Evolutionary conservation across 1,284 basidiomycete species (phyloP), one percentile per base, ranked within the genome.

Genomic region (Microbotryum intermedium): DNA sequence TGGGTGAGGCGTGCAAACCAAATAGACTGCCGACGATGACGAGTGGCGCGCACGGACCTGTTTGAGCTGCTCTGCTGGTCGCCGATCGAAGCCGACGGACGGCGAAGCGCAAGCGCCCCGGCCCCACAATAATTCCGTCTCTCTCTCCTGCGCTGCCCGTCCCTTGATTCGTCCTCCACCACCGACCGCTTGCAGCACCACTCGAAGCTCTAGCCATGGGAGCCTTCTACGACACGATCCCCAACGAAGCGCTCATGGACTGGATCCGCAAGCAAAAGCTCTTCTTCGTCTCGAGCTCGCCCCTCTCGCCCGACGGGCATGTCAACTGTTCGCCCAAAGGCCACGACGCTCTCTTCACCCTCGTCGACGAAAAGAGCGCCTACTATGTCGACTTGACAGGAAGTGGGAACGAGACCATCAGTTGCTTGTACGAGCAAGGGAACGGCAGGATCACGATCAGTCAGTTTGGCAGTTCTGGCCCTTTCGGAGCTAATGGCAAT

Each of bases 161-260:
- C n/a, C n/a, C n/a, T n/a, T n/a, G n/a, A 39, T 39, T 16, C 34
- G 13, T 39, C 34, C 18, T 13, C 34, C 34, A 39, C 34, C 34
- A 39, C 16, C 18, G 11, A 16, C 16, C 13, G 6, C 34, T 16
- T 39, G 11, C 13, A 18, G 18, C 13, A 30, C 34, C 13, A 16
- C 16, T 6, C 73, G 4, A 76, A 11, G 13, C 23, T 21, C 50
- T 16, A 23, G 26, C 20, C 11, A 69, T 66, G 67, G 67, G 67
- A 25, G 56, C 57, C 10, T 69, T 64, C 58, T 69, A 58, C 49
- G 67, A 67, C 46, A 51, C 64, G 44, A 60, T 69, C 26, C 65
- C 61, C 10, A 39, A 39, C 34, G 53, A 63, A 23, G 44, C 30
- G 23, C 30, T 56, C 43, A 53, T 65, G 21, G 53, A 57, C 13